Evolutionary conservation across 257 asterid species (phyloP).

Genomic region (Prunella vulgaris): DNA sequence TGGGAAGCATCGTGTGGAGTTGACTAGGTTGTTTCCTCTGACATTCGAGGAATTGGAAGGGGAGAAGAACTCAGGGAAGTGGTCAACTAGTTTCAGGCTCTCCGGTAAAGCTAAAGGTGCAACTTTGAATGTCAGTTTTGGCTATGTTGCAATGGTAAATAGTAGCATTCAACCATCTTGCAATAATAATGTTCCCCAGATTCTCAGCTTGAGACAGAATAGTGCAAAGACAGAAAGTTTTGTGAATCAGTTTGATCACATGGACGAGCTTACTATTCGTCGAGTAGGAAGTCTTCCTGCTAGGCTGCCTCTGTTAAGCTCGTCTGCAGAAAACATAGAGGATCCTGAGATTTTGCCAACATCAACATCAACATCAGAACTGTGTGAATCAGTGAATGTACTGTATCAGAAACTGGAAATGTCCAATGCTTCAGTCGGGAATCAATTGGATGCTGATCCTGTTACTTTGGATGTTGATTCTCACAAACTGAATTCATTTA

Average conservation of each 20-base stretch:
- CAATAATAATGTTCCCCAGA: conserved; percentile 31
- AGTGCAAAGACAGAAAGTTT: conserved; percentile 28
- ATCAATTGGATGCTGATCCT: conserved; percentile 13
- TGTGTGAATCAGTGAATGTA: conserved; percentile 54
- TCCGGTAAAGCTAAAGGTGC: conserved; percentile 88
- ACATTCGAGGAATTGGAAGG: conserved; percentile 81
- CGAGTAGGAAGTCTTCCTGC: conserved; percentile 67
- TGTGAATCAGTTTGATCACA: conserved; percentile 27
- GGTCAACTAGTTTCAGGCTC: conserved; percentile 87
- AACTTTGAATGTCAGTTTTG: conserved; percentile 72
- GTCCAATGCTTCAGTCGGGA: conserved; percentile 32
- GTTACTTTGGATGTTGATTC: not conserved
- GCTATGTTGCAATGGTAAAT: conserved; percentile 51
- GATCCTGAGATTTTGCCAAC: conserved; percentile 77
- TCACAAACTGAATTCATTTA: conserved; percentile 6
- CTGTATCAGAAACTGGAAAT: conserved; percentile 64
- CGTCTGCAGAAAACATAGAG: conserved; percentile 56
- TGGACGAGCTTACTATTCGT: conserved; percentile 31
- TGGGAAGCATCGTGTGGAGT: conserved; percentile 77
- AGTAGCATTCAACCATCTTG: conserved; percentile 20
- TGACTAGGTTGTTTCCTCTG: conserved; percentile 86
- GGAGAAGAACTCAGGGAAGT: conserved; percentile 79
- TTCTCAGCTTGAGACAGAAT: conserved; percentile 30
- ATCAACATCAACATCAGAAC: conserved; percentile 43
- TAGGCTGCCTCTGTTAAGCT: conserved; percentile 32